phyloP scores from a whole-genome alignment of 805 yeast genomes.

The Pichia eremophila region DNA sequence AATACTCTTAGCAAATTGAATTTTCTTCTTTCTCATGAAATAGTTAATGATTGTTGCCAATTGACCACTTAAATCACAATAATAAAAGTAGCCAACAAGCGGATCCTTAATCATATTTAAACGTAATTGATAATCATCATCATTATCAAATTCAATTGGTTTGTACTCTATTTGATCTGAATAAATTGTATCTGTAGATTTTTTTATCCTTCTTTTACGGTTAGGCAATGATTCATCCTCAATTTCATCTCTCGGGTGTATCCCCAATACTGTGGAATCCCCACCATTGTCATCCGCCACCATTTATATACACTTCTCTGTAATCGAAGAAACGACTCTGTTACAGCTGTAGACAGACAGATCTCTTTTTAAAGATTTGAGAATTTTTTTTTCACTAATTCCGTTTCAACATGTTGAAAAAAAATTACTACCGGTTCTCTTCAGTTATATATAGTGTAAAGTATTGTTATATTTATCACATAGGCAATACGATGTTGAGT shows the following conservation, averaged over 20 bases:
- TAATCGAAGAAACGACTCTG: too few species aligned
- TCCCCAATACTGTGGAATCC: neutral
- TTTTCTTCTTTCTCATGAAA: neutral
- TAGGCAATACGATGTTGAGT: neutral
- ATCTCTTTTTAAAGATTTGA: too few species aligned
- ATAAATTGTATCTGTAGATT: neutral
- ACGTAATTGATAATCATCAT: neutral
- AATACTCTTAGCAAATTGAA: neutral
- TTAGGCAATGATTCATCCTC: too few species aligned
- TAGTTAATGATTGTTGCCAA: neutral
- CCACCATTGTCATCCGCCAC: too few species aligned
- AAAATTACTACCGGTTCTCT: too few species aligned
- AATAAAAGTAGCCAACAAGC: constrained; percentile 5
- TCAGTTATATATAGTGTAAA: too few species aligned
- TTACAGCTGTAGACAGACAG: too few species aligned
- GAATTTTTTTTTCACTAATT: too few species aligned
- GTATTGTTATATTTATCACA: too few species aligned
- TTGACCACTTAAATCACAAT: constrained; percentile 1
- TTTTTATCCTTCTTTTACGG: neutral
- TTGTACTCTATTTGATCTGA: neutral
- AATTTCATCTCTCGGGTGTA: neutral
- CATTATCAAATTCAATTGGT: neutral
- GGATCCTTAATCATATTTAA: constrained; percentile 1
- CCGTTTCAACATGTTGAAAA: too few species aligned
- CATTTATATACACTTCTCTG: too few species aligned